Conservation (phyloP, 2,329 filamentous ascomycete genomes). For the Neocucurbitaria cava region DNA sequence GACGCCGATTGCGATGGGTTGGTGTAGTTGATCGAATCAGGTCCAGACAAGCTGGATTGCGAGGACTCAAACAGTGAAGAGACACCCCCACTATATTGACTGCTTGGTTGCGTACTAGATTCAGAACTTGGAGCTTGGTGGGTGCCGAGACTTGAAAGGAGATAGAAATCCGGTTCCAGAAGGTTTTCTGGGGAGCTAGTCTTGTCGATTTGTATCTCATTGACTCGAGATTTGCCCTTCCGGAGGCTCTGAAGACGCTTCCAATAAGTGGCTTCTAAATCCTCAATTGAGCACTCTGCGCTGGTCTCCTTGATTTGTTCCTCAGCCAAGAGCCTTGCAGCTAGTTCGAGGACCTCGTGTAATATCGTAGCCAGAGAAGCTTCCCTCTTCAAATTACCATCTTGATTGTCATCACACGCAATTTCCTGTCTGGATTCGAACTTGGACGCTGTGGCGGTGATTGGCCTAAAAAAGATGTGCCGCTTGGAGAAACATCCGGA, state of each 20-base stretch:
- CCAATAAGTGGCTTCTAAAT: background rate
- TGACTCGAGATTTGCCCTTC: background rate
- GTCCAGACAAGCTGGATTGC: constrained; percentile 1
- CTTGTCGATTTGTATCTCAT: background rate
- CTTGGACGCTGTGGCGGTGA: too few species aligned
- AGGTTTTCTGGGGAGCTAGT: background rate
- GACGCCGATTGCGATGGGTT: background rate
- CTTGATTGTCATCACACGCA: background rate
- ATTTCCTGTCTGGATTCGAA: background rate
- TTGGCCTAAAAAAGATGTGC: background rate
- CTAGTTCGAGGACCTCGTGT: background rate
- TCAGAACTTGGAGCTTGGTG: background rate
- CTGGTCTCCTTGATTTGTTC: background rate
- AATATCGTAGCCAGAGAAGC: constrained; percentile 3
- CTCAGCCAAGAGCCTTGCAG: background rate
- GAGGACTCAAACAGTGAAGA: constrained; percentile 3
- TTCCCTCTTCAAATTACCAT: background rate
- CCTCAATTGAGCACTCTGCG: background rate
- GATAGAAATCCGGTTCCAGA: too few species aligned
- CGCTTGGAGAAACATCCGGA: background rate
- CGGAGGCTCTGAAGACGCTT: background rate
- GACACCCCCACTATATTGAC: background rate
- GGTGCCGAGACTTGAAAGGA: background rate
- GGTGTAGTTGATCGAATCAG: background rate
- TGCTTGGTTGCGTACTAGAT: constrained; percentile 4